phyloP scores from a whole-genome alignment of 2,329 filamentous ascomycete species.

The Fonsecaea nubica region DNA sequence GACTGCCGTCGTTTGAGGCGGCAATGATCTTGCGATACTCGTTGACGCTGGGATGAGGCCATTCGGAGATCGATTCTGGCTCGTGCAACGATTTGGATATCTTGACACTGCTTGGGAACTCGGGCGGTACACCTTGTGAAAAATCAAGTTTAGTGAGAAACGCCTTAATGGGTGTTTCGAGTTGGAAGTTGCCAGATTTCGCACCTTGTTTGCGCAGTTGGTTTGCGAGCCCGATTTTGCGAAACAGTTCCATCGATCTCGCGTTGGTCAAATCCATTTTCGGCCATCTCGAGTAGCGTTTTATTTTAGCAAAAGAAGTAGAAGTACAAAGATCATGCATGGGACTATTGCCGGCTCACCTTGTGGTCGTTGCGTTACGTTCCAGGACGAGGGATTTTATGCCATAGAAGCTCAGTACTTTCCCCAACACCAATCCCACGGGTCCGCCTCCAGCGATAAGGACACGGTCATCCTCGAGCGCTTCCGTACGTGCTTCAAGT shows the following conservation, averaged over 20 bases:
- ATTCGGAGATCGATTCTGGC: constrained; percentile 10
- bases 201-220: constrained; percentile 20
- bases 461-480: constrained; percentile 38
- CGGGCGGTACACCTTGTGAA: constrained; percentile 4
- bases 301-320: no score
- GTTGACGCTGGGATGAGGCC: constrained; percentile 16
- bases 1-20: constrained; percentile 44
- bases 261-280: constrained; percentile 51
- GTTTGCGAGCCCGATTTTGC: constrained; percentile 31
- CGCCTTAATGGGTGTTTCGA: not conserved
- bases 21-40: constrained; percentile 27
- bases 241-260: constrained; percentile 48
- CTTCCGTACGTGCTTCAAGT: no score
- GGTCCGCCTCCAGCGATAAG: constrained; percentile 57
- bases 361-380: constrained; percentile 41
- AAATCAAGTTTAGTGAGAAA: not conserved
- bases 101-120: not conserved
- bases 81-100: constrained; percentile 6
- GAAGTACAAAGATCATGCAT: no score
- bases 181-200: not conserved
- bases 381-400: constrained; percentile 42
- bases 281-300: constrained; percentile 41
- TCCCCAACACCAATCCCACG: constrained; percentile 52
- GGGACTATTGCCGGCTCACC: no score
- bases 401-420: constrained; percentile 23